These are phyloP conservation scores for Collybiopsis luxurians DNA, from an alignment of 768 basidiomycete species.

Conservation along the genomic window DNA sequence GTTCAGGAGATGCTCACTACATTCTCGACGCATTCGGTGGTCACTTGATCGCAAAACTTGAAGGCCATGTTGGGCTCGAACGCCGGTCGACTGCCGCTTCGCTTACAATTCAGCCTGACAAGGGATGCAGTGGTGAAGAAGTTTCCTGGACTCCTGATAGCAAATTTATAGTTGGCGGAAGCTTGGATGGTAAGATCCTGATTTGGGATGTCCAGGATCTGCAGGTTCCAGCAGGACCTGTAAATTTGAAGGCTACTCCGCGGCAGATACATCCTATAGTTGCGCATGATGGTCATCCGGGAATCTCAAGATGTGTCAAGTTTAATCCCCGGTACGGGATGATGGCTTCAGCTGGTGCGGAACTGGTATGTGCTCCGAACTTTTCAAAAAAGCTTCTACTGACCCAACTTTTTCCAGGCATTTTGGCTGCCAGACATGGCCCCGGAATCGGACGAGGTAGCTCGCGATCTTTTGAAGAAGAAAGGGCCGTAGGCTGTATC, in stretches of 20 bases:
- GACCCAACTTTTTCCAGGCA: constrained; percentile 25
- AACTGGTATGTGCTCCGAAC: constrained; percentile 54
- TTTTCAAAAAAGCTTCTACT: background rate
- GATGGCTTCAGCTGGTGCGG: constrained; percentile 81
- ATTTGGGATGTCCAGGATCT: constrained; percentile 84
- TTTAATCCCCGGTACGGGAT: constrained; percentile 91
- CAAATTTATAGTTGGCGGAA: constrained; percentile 84
- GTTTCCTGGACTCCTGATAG: constrained; percentile 94
- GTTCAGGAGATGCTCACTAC: constrained; percentile 91
- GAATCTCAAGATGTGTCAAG: constrained; percentile 79
- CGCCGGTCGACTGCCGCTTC: constrained; percentile 50
- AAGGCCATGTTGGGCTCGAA: constrained; percentile 83
- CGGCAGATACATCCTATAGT: constrained; percentile 38
- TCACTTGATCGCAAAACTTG: constrained; percentile 76
- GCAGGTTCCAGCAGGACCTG: constrained; percentile 45
- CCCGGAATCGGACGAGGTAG: constrained; percentile 68
- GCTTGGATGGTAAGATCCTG: constrained; percentile 78
- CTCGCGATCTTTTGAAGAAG: constrained; percentile 66
- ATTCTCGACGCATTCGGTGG: constrained; percentile 91
- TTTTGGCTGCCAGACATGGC: constrained; percentile 55
- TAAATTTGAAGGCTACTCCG: constrained; percentile 55
- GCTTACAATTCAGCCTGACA: constrained; percentile 61
- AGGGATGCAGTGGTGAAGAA: constrained; percentile 90
- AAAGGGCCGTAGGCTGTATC: constrained; percentile 20
- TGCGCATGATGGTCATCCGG: constrained; percentile 75